These are phyloP conservation scores for Phytophthora pluvialis DNA, from an alignment of 352 stramenopile genomes.

Conservation along the genomic window DNA sequence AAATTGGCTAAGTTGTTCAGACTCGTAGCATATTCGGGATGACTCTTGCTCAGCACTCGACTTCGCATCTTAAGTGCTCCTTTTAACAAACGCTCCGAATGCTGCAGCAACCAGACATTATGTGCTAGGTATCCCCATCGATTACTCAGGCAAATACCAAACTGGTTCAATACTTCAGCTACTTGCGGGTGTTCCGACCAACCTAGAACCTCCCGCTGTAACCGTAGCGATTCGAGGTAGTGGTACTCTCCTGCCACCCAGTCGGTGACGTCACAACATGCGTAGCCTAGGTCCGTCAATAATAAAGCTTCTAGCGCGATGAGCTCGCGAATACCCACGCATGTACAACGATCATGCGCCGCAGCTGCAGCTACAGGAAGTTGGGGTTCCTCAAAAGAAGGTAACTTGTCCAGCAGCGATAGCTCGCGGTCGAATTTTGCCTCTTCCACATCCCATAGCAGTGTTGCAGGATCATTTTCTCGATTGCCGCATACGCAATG, in stretches of 20 bases:
- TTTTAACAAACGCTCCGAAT: conserved; percentile 76
- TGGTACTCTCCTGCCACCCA: conserved; percentile 80
- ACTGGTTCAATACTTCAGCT: conserved; percentile 81
- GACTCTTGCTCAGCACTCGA: conserved; percentile 72
- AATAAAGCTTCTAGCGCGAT: conserved; percentile 77
- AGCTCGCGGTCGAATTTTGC: conserved; percentile 76
- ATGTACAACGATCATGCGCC: conserved; percentile 55
- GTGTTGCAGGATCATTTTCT: conserved; percentile 70
- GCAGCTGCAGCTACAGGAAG: conserved; percentile 29
- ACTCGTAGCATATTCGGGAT: conserved; percentile 83
- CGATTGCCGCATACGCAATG: conserved; percentile 73
- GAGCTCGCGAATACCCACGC: conserved; percentile 76
- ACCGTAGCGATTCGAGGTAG: conserved; percentile 75
- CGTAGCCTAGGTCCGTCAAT: conserved; percentile 79
- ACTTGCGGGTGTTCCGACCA: conserved; percentile 82
- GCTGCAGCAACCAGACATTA: conserved; percentile 80
- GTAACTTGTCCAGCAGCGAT: conserved; percentile 60
- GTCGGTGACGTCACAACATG: conserved; percentile 78
- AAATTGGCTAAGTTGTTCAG: conserved; percentile 89
- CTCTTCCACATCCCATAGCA: conserved; percentile 81
- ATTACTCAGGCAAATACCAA: conserved; percentile 81
- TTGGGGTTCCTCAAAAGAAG: conserved; percentile 67
- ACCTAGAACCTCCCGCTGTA: conserved; percentile 80
- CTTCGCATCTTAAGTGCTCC: conserved; percentile 72
- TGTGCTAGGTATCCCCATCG: conserved; percentile 72